phyloP scores from a whole-genome alignment of 2,329 filamentous ascomycete genomes.

The Alternaria arborescens region DNA sequence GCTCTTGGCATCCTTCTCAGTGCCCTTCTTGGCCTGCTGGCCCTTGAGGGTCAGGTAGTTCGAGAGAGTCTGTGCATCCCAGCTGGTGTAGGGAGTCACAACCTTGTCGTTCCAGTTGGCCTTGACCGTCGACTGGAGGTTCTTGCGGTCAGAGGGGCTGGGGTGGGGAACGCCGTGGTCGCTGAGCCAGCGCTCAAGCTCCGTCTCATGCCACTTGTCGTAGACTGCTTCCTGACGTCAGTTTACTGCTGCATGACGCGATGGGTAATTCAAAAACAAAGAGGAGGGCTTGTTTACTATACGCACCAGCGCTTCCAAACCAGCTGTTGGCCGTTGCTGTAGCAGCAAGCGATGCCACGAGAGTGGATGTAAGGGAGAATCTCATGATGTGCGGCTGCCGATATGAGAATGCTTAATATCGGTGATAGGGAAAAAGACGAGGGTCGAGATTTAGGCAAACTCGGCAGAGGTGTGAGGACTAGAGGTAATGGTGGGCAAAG shows the following conservation, averaged over 20 bases:
- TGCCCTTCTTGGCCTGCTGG: conserved; percentile 71
- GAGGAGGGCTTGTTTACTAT: conserved; percentile 28
- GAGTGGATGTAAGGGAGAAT: conserved; percentile 72
- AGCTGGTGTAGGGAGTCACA: conserved; percentile 76
- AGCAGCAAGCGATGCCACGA: conserved; percentile 76
- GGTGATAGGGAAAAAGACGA: conserved; percentile 28
- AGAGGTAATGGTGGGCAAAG: conserved; percentile 20
- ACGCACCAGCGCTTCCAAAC: conserved; percentile 85
- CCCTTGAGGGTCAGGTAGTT: conserved; percentile 76
- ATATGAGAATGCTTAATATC: conserved; percentile 21
- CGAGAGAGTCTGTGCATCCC: conserved; percentile 74
- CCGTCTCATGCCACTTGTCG: conserved; percentile 98
- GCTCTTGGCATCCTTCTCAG: conserved; percentile 73
- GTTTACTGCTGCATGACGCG: conserved; percentile 16
- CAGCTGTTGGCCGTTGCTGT: conserved; percentile 79
- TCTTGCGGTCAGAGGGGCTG: conserved; percentile 88
- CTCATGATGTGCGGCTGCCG: conserved; percentile 68
- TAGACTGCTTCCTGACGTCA: conserved; percentile 69
- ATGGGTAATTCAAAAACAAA: not conserved
- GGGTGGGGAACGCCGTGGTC: conserved; percentile 93
- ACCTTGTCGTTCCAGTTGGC: conserved; percentile 86
- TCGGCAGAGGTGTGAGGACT: conserved; percentile 20
- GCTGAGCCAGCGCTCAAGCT: conserved; percentile 95
- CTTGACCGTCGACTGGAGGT: conserved; percentile 89
- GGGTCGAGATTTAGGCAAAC: conserved; percentile 9